These are phyloP conservation scores for Coemansia sp. DNA, from an alignment of 192 early-diverging fungal species.

Conservation along the genomic window DNA sequence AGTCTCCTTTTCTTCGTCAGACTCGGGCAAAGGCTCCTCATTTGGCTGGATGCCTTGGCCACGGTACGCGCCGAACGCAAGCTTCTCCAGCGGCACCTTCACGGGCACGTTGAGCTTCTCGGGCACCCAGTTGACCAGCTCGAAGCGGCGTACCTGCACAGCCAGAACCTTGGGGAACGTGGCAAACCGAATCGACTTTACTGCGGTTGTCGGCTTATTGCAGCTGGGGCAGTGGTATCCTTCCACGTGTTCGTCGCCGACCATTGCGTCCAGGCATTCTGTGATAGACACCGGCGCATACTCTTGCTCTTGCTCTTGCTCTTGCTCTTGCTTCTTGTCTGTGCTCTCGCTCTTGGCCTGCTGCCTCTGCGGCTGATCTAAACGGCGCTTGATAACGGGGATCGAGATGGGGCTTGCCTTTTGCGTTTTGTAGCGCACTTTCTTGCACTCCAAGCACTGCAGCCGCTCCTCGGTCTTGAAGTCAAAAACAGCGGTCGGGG, in stretches of 20 bases:
- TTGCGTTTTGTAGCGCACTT: slow-evolving; percentile 73
- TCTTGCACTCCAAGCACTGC: slow-evolving; percentile 81
- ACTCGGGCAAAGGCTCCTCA: slow-evolving; percentile 81
- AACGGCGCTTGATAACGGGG: slow-evolving; percentile 64
- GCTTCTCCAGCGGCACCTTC: slow-evolving; percentile 52
- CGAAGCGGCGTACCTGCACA: slow-evolving; percentile 71
- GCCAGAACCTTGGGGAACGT: slow-evolving; percentile 77
- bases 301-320: slow-evolving; percentile 13
- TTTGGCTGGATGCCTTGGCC: slow-evolving; percentile 64
- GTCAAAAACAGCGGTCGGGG: slow-evolving; percentile 79
- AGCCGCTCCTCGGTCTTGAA: slow-evolving; percentile 81
- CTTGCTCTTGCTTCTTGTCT: too few species aligned
- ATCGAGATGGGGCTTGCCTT: slow-evolving; percentile 60
- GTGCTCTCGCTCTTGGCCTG: neutral
- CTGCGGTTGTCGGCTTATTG: slow-evolving; percentile 58
- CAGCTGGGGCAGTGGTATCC: slow-evolving; percentile 66
- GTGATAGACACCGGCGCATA: slow-evolving; percentile 56
- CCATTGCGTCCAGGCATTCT: slow-evolving; percentile 67
- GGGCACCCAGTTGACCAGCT: slow-evolving; percentile 81
- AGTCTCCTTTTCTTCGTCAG: slow-evolving; percentile 21
- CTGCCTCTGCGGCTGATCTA: slow-evolving; percentile 1
- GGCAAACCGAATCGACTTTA: slow-evolving; percentile 66
- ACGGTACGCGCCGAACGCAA: slow-evolving; percentile 71
- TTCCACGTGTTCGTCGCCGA: slow-evolving; percentile 57
- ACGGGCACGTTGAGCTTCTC: slow-evolving; percentile 61